Percentiles rank a stretch among this genome's conserved stretches.
These are phyloP conservation scores for Tricholoma saponaceum DNA, from an alignment of 768 basidiomycete genomes.

Conservation along the genomic window DNA sequence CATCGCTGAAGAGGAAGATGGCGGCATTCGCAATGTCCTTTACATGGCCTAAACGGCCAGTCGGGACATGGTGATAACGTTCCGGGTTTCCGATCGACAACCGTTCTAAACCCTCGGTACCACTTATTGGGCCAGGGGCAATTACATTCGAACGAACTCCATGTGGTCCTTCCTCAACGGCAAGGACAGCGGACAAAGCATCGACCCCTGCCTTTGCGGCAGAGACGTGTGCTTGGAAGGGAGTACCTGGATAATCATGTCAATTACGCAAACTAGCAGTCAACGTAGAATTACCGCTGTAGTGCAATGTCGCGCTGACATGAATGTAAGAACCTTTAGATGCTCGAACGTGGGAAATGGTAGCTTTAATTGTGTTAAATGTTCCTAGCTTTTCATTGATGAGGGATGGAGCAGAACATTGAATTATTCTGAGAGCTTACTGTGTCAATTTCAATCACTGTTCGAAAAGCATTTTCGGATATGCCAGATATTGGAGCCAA, in stretches of 20 bases:
- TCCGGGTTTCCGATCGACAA: slow-evolving; percentile 32
- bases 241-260: slow-evolving; percentile 47
- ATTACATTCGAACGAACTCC: slow-evolving; percentile 92
- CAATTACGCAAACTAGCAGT: slow-evolving; percentile 8
- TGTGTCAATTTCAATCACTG: slow-evolving; percentile 92
- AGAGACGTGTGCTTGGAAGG: slow-evolving; percentile 90
- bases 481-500: slow-evolving; percentile 79
- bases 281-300: slow-evolving; percentile 46
- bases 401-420: neutral
- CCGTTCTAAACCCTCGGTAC: slow-evolving; percentile 73
- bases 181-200: slow-evolving; percentile 79
- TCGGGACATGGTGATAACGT: slow-evolving; percentile 16
- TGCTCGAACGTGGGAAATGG: slow-evolving; percentile 65
- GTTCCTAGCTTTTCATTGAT: slow-evolving; percentile 67
- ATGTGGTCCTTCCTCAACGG: slow-evolving; percentile 91
- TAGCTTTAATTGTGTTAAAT: slow-evolving; percentile 93
- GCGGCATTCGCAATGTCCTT: slow-evolving; percentile 68
- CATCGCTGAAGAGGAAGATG: slow-evolving; percentile 80
- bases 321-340: slow-evolving; percentile 82
- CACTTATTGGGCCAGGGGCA: slow-evolving; percentile 76
- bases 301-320: slow-evolving; percentile 87
- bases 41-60: slow-evolving; percentile 54
- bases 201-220: slow-evolving; percentile 95
- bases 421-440: slow-evolving; percentile 35
- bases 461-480: slow-evolving; percentile 87